Evolutionary conservation across 345 rosid genomes (phyloP).

Genomic region (Syzygium aromaticum): DNA sequence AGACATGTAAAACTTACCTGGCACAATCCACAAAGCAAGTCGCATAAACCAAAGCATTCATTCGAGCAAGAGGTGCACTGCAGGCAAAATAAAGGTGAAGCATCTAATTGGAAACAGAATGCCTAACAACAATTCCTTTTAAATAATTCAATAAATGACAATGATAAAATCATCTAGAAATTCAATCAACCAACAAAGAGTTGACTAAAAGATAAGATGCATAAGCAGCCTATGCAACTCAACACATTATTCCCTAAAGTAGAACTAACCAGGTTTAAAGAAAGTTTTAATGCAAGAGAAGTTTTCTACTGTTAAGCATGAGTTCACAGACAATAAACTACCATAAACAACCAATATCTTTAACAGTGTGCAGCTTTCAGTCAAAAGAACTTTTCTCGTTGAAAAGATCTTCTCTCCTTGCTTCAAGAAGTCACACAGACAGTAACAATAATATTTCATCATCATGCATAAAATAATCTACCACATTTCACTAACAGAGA

Average conservation of each 20-base stretch:
- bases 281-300: not conserved
- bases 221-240: not conserved
- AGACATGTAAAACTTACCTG: slow-evolving; percentile 36
- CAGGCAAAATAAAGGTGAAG: slow-evolving; percentile 1
- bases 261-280: not conserved
- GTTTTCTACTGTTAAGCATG: not conserved
- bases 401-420: not conserved
- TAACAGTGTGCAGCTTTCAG: not conserved
- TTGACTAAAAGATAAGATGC: not conserved
- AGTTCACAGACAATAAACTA: not conserved
- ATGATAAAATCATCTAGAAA: not conserved
- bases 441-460: not conserved
- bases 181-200: not conserved
- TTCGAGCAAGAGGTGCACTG: slow-evolving; percentile 85
- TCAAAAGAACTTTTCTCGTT: not conserved
- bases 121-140: not conserved
- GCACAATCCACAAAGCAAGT: slow-evolving; percentile 72
- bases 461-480: not conserved
- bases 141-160: not conserved
- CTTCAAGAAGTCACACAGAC: not conserved
- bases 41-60: slow-evolving; percentile 73
- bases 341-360: not conserved
- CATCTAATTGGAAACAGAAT: not conserved
- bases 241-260: not conserved
- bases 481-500: not conserved